phyloP scores from a whole-genome alignment of 1,139 yeast genomes.

The Candida smagusa region DNA sequence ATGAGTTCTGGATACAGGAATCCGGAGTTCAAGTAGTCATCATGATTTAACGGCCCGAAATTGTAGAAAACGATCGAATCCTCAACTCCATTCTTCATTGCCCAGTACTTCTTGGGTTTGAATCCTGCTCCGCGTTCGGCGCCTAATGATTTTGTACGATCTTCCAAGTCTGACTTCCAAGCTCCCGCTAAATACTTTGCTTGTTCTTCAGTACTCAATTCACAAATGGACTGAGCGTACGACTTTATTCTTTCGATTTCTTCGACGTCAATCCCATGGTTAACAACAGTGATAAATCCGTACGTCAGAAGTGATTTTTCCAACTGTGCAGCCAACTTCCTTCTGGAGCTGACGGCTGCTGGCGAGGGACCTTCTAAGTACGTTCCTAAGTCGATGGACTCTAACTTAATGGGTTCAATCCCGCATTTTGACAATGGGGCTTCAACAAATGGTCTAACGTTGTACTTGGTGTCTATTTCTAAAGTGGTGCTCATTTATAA shows the following conservation, averaged over 20 bases:
- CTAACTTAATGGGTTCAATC: conserved; percentile 13
- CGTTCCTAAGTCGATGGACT: conserved; percentile 18
- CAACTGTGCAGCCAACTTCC: conserved; percentile 16
- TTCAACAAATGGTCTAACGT: conserved; percentile 21
- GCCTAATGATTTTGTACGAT: conserved; percentile 12
- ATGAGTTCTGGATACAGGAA: conserved; percentile 24
- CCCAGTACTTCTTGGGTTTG: conserved; percentile 31
- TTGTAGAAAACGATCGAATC: conserved; percentile 29
- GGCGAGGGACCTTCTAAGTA: conserved; percentile 16
- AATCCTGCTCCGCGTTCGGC: conserved; percentile 31
- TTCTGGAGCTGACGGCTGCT: conserved; percentile 12
- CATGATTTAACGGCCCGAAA: conserved; percentile 23
- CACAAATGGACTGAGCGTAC: conserved; percentile 21
- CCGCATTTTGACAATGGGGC: conserved; percentile 14
- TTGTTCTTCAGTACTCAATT: conserved; percentile 19
- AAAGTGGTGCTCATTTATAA: background rate
- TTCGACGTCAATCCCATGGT: conserved; percentile 19
- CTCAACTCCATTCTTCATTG: conserved; percentile 29
- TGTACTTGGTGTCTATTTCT: conserved; percentile 17
- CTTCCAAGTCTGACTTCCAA: conserved; percentile 12
- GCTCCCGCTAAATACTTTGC: conserved; percentile 25
- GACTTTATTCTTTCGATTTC: conserved; percentile 18
- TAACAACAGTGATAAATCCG: conserved; percentile 19
- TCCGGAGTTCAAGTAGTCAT: conserved; percentile 18
- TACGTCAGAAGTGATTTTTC: conserved; percentile 21